Evolutionary conservation across 2,329 filamentous ascomycete genomes (phyloP).

Genomic region (Trichophyton verrucosum): DNA sequence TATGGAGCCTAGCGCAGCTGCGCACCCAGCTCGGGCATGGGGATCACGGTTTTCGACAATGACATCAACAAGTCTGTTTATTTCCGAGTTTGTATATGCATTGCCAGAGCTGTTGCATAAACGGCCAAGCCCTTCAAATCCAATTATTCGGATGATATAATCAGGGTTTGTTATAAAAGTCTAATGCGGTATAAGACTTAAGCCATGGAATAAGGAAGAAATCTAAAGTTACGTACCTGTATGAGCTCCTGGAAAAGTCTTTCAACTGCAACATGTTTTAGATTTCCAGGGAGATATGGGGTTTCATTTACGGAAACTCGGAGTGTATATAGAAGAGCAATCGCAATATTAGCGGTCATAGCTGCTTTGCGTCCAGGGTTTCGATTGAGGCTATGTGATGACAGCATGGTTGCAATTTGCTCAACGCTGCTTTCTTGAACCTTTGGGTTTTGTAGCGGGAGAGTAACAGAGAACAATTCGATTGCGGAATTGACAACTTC

Average conservation of each 20-base stretch:
- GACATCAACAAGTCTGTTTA: slow-evolving; percentile 84
- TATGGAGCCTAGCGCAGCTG: slow-evolving; percentile 83
- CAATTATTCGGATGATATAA: slow-evolving; percentile 71
- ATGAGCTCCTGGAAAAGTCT: slow-evolving; percentile 57
- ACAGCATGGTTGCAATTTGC: slow-evolving; percentile 81
- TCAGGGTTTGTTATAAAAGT: slow-evolving; percentile 72
- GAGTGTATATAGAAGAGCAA: slow-evolving; percentile 65
- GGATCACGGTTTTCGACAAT: slow-evolving; percentile 92
- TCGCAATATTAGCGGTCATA: slow-evolving; percentile 78
- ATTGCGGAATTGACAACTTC: slow-evolving; percentile 93
- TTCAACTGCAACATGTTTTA: slow-evolving; percentile 65
- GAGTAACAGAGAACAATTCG: slow-evolving; percentile 78
- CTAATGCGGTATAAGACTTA: slow-evolving; percentile 18
- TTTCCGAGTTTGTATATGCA: slow-evolving; percentile 73
- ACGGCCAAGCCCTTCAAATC: slow-evolving; percentile 72
- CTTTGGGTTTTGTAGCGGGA: slow-evolving; percentile 77
- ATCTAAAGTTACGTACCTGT: slow-evolving; percentile 47
- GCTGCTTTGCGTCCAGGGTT: slow-evolving; percentile 82
- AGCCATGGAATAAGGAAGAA: background rate
- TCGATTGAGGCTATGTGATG: slow-evolving; percentile 63
- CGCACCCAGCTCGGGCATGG: slow-evolving; percentile 83
- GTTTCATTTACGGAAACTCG: slow-evolving; percentile 78
- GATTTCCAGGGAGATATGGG: slow-evolving; percentile 55
- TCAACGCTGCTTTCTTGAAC: slow-evolving; percentile 94
- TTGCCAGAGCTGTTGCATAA: slow-evolving; percentile 79